phyloP scores from a whole-genome alignment of 2,329 filamentous ascomycete species.

The Curvularia sp. region DNA sequence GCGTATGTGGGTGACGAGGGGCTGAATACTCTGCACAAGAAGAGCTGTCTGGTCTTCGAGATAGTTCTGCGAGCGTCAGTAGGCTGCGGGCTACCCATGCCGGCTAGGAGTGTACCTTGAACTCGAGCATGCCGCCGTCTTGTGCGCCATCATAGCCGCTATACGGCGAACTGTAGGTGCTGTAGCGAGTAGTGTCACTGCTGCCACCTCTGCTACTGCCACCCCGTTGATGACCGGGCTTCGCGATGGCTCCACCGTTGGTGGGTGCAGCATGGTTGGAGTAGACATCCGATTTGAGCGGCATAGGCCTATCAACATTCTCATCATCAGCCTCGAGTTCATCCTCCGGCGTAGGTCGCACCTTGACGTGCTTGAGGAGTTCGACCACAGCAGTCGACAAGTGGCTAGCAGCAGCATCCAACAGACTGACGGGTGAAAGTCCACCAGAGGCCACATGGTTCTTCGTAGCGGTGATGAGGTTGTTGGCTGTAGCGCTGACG shows the following conservation, averaged over 20 bases:
- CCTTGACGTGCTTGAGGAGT: constrained; percentile 81
- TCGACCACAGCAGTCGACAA: constrained; percentile 86
- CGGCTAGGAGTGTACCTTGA: constrained; percentile 60
- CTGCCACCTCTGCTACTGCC: constrained; percentile 49
- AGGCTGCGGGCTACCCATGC: constrained; percentile 2
- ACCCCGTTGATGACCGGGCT: constrained; percentile 30
- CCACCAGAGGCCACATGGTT: constrained; percentile 85
- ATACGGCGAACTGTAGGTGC: constrained; percentile 47
- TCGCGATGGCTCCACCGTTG: constrained; percentile 17
- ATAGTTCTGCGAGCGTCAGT: constrained; percentile 64
- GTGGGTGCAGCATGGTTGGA: constrained; percentile 27
- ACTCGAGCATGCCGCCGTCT: constrained; percentile 59
- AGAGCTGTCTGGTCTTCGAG: constrained; percentile 82
- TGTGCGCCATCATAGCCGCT: constrained; percentile 42
- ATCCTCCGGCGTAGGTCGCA: constrained; percentile 74
- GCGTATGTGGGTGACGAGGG: constrained; percentile 74
- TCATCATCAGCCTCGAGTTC: constrained; percentile 80
- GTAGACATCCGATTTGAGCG: constrained; percentile 35
- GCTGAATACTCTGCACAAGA: constrained; percentile 80
- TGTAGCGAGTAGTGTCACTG: constrained; percentile 46
- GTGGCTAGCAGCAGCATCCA: constrained; percentile 93
- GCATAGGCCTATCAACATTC: constrained; percentile 46
- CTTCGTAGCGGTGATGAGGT: constrained; percentile 91
- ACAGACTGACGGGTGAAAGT: constrained; percentile 87
- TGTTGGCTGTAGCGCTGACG: constrained; percentile 93